A percentile compares a stretch with the other conserved stretches of the same genome.
These are phyloP conservation scores for Ilyonectria destructans DNA, from an alignment of 2,329 filamentous ascomycete species.

Conservation along the genomic window DNA sequence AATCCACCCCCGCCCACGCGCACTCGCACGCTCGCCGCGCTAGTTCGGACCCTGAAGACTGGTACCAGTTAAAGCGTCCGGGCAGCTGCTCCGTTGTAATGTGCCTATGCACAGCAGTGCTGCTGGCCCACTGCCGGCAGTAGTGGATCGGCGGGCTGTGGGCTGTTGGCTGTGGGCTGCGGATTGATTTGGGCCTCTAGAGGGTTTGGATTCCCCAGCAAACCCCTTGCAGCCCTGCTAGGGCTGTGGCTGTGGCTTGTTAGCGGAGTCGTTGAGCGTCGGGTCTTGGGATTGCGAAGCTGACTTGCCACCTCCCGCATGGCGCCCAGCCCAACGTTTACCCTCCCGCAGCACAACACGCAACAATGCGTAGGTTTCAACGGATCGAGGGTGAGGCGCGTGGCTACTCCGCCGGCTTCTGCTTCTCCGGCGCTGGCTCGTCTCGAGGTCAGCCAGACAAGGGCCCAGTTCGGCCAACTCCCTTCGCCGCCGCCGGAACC, in stretches of 20 bases:
- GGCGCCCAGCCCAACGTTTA: not conserved
- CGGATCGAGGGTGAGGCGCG: not conserved
- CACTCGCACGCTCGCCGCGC: not conserved
- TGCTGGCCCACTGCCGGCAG: conserved; percentile 4
- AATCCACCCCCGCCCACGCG: not conserved
- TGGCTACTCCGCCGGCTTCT: not conserved
- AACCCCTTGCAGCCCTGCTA: not conserved
- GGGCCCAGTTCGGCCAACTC: no score
- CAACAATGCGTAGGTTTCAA: not conserved
- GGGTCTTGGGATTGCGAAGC: not conserved
- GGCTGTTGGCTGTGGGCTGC: not conserved
- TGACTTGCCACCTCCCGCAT: not conserved
- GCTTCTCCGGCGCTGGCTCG: not conserved
- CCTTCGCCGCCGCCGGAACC: no score
- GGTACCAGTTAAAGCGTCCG: not conserved
- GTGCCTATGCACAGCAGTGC: not conserved
- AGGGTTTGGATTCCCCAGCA: not conserved
- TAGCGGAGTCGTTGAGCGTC: not conserved
- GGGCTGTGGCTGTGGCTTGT: not conserved
- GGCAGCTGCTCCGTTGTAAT: not conserved
- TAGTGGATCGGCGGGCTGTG: not conserved
- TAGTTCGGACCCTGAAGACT: conserved; percentile 2
- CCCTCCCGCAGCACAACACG: not conserved
- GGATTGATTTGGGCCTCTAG: not conserved
- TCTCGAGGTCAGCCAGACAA: not conserved